Base-by-base conservation (phyloP, 352 stramenopile genomes). In the Halophytophthora polymorphica region DNA sequence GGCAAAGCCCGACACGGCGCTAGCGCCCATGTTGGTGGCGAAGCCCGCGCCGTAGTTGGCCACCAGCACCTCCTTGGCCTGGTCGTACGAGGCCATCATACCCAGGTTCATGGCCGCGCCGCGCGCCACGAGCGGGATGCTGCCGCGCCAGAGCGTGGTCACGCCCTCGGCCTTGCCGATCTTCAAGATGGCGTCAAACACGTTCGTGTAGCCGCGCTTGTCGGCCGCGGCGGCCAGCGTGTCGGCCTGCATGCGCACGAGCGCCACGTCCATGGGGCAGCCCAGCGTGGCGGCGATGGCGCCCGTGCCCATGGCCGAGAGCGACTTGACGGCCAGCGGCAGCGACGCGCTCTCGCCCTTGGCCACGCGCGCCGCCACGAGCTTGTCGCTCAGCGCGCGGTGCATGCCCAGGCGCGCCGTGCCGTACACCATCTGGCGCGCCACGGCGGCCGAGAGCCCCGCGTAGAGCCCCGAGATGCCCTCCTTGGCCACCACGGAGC, bases 61-160 rank as follows among this genome's bases (percentile, higher is more conserved):
- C 39, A 80, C 58, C 46, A 96, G 76, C 50, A 84, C 63, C 68
- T 98, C 90, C 71, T 98, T 98, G 19, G 96, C 93, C 77, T 99
- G 95, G 78, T 99, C 97, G 70, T 99, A 99, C 58, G 92, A 99
- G 15, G 97, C 96, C 82, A 99, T 93, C 97, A 99, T 99, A 49
- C 97, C 96, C n/a, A 99, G 92, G 77, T 99, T 99, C 95, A 99
- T 99, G 50, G 94, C 84, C 51, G 98, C 98, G 23, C 96, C 97
- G 62, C 97, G 87, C 15, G 98, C 84, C 38, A 99, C 95, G n/a
- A 96, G 86, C 18, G 93, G 93, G 33, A 94, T 69, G 50, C 81
- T 93, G 7, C 93, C 93, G 21, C 90, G 75, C 88, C 90, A 98
- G 29, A 98, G 74, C 38, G 90, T 96, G 17, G 58, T 25, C 2